Evolutionary conservation across 495 filamentous ascomycete species (phyloP).

Genomic region (Jackrogersella minutella): DNA sequence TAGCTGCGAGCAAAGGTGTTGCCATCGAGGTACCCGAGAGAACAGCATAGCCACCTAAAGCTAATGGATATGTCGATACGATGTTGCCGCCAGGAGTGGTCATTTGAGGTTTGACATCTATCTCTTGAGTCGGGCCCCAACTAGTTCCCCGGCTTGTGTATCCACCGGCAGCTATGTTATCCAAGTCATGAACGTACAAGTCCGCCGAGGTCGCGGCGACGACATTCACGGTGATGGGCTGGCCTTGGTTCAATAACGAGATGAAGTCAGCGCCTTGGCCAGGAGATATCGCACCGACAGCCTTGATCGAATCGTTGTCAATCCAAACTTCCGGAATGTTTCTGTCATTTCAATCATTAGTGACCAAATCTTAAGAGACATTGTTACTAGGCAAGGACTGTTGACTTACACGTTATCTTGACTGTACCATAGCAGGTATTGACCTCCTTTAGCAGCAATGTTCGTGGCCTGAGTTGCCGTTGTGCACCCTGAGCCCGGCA

Average conservation of each 20-base stretch:
- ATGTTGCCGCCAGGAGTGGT: constrained; percentile 60
- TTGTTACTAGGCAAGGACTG: neutral
- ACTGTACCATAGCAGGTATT: neutral
- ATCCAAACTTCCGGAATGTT: neutral
- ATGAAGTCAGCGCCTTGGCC: neutral
- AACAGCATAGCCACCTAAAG: constrained; percentile 3
- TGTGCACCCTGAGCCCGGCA: neutral
- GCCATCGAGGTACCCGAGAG: neutral
- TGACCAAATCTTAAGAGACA: neutral
- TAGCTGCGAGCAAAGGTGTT: neutral
- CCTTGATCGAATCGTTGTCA: neutral
- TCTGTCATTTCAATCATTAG: neutral
- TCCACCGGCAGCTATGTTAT: constrained; percentile 29
- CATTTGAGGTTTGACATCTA: constrained; percentile 60
- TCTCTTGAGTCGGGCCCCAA: constrained; percentile 63
- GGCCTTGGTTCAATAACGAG: neutral
- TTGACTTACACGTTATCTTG: neutral
- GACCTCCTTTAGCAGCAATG: neutral
- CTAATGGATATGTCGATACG: constrained; percentile 60
- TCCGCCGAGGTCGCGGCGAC: neutral
- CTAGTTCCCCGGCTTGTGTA: constrained; percentile 56
- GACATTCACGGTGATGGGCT: neutral
- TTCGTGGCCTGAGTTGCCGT: neutral
- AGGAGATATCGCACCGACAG: neutral
- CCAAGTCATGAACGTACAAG: neutral